These are phyloP conservation scores for Chaetomium globosum DNA, from an alignment of 2,329 filamentous ascomycete species.

Conservation along the genomic window DNA sequence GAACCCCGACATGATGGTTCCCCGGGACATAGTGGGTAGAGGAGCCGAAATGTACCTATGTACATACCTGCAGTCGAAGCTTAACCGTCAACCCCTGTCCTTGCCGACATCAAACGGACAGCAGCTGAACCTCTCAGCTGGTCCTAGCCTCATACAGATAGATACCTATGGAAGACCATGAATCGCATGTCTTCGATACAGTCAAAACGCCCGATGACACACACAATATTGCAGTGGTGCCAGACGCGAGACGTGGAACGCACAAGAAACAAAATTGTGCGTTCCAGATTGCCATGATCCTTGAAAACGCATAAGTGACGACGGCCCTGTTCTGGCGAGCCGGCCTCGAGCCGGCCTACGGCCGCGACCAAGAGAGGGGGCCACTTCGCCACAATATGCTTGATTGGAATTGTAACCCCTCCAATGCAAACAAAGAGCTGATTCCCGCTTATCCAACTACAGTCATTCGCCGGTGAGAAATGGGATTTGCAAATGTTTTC, in stretches of 20 bases:
- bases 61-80: background rate
- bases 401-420: constrained; percentile 1
- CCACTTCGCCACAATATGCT: constrained; percentile 4
- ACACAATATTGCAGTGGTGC: background rate
- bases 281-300: background rate
- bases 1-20: constrained; percentile 1
- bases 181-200: background rate
- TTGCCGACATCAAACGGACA: background rate
- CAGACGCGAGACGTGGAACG: background rate
- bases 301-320: background rate
- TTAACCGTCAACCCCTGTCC: background rate
- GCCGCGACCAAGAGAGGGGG: background rate
- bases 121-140: background rate
- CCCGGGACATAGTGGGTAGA: background rate
- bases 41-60: background rate
- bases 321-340: background rate
- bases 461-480: constrained; percentile 1
- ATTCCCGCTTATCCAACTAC: background rate
- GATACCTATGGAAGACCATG: background rate
- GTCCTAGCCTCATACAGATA: background rate
- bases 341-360: too few relatives aligned
- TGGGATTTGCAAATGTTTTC: background rate
- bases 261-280: background rate
- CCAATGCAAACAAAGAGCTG: constrained; percentile 14
- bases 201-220: background rate